Base-by-base conservation (phyloP, 176 grass and related monocot species). In the Cenchrus americanus region DNA sequence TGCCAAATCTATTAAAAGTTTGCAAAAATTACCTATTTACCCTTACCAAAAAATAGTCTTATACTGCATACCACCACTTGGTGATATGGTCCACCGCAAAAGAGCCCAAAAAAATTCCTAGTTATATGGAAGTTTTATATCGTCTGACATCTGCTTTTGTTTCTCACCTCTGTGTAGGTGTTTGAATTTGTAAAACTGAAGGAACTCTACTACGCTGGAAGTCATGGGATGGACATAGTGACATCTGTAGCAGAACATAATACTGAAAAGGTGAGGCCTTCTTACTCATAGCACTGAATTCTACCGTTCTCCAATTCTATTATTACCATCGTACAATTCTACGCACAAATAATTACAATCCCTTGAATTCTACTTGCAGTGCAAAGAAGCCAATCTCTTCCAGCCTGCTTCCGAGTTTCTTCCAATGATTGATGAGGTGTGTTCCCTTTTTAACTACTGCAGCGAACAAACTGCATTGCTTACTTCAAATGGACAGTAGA, bases 211-310 rank as follows among this genome's bases (percentile, higher is more conserved):
- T 98, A 98, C 69, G 93, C 96, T 58, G 96, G 96, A n/a, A 99
- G 96, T 68, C 96, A 99, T 86, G 96, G 93, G 24, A 96, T 99
- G 93, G 96, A 99, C 86, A 96, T 99, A 85, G 87, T 90, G 74
- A 76, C 90, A 77, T 91, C 91, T 87, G 77, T 57, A 69, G 48
- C 66, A 61, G 65, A 78, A 54, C 73, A 84, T 47, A 44, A 41
- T 66, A 43, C 62, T 79, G 84, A 91, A 30, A 83, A 81, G 78
- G 84, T 82, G 46, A 77, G 44, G 51, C 80, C 21, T 64, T 78
- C 22, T 64, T 54, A 14, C 55, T 63, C 9, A 51, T 76, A 3
- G 18, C 62, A 44, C 69, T 18, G 26, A 49, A n/a, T 18, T 60
- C 1, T 48, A 12, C 12, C 4, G 41, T 59, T 24, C 26, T 1